Conservation (phyloP, 148 eudicot species). For the Arbutus unedo region DNA sequence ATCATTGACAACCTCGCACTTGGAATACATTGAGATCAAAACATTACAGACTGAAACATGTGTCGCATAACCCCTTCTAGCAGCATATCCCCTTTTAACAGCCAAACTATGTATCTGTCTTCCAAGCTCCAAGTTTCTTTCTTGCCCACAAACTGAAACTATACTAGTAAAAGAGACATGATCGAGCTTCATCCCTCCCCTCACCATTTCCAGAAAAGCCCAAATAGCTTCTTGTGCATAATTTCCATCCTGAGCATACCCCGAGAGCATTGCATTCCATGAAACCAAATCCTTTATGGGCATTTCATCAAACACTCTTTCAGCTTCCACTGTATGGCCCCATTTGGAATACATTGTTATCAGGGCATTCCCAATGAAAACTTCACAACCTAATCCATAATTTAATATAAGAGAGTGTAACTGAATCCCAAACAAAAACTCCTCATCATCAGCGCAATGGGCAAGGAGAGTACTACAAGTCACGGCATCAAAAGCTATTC, state of each 20-base stretch:
- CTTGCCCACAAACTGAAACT: conserved; percentile 70
- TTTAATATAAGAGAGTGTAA: conserved; percentile 54
- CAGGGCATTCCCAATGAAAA: conserved; percentile 72
- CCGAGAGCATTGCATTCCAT: conserved; percentile 87
- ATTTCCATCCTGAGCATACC: conserved; percentile 71
- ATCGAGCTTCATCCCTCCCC: conserved; percentile 54
- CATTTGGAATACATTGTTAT: conserved; percentile 74
- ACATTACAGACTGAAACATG: conserved; percentile 68
- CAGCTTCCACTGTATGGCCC: conserved; percentile 59
- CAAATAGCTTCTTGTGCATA: conserved; percentile 47
- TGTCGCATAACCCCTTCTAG: conserved; percentile 46
- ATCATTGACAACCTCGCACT: conserved; percentile 56
- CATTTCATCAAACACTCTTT: conserved; percentile 63
- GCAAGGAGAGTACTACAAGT: conserved; percentile 60
- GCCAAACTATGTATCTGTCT: conserved; percentile 62
- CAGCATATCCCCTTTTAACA: conserved; percentile 48
- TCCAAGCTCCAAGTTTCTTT: conserved; percentile 49
- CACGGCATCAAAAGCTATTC: conserved; percentile 67
- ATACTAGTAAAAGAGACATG: conserved; percentile 72
- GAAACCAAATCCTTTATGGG: conserved; percentile 72
- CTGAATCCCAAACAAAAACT: conserved; percentile 64
- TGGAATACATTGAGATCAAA: conserved; percentile 69
- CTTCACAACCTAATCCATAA: conserved; percentile 52
- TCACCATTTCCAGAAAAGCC: conserved; percentile 65
- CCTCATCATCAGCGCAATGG: conserved; percentile 50